phyloP scores from a whole-genome alignment of 1,284 basidiomycete genomes.

The Heterobasidion annosum region DNA sequence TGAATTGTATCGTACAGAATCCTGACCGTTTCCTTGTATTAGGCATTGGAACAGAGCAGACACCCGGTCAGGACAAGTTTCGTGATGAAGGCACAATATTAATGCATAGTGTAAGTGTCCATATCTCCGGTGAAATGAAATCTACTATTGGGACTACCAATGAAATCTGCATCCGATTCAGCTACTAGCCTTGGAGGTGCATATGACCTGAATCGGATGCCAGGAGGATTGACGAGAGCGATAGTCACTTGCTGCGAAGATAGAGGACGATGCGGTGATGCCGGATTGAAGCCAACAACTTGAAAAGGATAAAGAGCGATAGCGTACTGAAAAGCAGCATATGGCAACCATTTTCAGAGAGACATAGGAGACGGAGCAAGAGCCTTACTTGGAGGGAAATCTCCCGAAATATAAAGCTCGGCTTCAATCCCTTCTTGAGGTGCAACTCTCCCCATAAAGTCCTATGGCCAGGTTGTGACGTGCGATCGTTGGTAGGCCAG shows the following conservation, averaged over 20 bases:
- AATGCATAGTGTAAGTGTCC: conserved; percentile 1
- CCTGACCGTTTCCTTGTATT: no score
- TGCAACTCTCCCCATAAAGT: conserved; percentile 42
- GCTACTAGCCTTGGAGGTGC: conserved; percentile 33
- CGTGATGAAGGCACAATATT: neutral
- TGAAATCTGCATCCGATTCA: neutral
- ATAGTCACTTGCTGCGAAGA: conserved; percentile 34
- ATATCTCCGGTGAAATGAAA: conserved; percentile 1
- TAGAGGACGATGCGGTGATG: conserved; percentile 20
- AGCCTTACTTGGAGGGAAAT: conserved; percentile 36
- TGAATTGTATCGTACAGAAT: no score
- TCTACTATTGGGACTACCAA: neutral
- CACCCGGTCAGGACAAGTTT: neutral
- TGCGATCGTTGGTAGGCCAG: conserved; percentile 29
- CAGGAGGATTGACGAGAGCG: conserved; percentile 30
- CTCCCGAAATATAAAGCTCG: conserved; percentile 44
- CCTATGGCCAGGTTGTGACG: conserved; percentile 13
- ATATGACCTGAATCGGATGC: conserved; percentile 33
- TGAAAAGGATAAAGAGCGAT: conserved; percentile 34
- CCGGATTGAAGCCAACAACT: conserved; percentile 33
- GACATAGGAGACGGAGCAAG: conserved; percentile 6
- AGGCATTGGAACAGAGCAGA: no score
- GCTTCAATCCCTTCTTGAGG: conserved; percentile 34
- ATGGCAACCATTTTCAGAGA: conserved; percentile 5
- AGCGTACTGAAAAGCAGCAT: conserved; percentile 28